phyloP scores from a whole-genome alignment of 2,329 filamentous ascomycete genomes.

The Raffaelea arxii region DNA sequence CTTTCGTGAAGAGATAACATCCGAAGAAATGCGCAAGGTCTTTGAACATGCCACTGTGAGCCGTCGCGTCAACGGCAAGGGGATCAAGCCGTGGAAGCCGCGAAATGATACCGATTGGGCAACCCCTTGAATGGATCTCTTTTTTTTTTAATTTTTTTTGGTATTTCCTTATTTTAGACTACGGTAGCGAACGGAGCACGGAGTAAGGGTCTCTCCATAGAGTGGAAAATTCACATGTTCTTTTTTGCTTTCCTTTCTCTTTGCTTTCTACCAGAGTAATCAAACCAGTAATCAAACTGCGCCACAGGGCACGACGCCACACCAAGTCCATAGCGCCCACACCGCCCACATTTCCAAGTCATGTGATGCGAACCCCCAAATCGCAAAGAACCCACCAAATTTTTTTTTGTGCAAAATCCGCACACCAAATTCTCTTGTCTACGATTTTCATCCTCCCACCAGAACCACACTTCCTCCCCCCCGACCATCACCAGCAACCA shows the following conservation, averaged over 20 bases:
- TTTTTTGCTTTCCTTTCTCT: too few species aligned
- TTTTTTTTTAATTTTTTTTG: not conserved
- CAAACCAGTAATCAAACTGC: not conserved
- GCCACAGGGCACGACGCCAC: not conserved
- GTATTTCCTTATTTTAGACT: not conserved
- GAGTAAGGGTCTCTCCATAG: too few species aligned
- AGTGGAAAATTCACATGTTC: too few species aligned
- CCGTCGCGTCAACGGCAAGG: constrained; percentile 41
- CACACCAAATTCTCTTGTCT: not conserved
- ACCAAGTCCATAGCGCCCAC: not conserved
- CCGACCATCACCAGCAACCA: constrained; percentile 45
- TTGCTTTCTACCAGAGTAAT: too few species aligned
- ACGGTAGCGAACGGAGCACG: too few species aligned
- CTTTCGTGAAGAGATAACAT: constrained; percentile 36
- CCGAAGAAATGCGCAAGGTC: constrained; percentile 36
- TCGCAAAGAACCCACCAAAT: constrained; percentile 12
- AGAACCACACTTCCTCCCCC: constrained; percentile 21
- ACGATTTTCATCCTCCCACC: constrained; percentile 5
- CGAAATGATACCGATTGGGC: constrained; percentile 52
- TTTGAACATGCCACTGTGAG: constrained; percentile 44
- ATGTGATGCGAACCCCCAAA: constrained; percentile 10
- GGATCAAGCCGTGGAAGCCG: constrained; percentile 49
- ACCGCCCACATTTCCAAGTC: constrained; percentile 4
- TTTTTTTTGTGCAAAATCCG: constrained; percentile 9
- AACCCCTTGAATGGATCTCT: constrained; percentile 4